These are phyloP conservation scores for Globisporangium ultimum DNA, from an alignment of 352 stramenopile species.

Conservation along the genomic window DNA sequence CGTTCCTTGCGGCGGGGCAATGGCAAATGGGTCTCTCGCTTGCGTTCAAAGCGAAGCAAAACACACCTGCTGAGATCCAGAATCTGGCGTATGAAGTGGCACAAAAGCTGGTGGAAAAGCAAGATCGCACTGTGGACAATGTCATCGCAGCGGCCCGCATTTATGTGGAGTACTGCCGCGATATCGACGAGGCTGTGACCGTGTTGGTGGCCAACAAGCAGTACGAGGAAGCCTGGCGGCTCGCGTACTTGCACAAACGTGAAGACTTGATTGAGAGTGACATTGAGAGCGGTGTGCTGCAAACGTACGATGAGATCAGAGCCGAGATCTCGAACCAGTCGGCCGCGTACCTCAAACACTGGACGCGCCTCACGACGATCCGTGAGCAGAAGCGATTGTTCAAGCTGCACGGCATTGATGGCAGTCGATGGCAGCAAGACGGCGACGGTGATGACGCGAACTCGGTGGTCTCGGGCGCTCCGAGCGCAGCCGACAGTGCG, in stretches of 20 bases:
- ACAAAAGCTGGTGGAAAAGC: slow-evolving; percentile 44
- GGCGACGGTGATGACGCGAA: slow-evolving; percentile 31
- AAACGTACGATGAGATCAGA: slow-evolving; percentile 33
- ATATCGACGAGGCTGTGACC: slow-evolving; percentile 70
- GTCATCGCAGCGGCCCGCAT: slow-evolving; percentile 43
- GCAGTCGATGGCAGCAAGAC: slow-evolving; percentile 42
- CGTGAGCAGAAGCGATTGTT: slow-evolving; percentile 78
- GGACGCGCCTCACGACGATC: slow-evolving; percentile 58
- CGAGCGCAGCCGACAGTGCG: slow-evolving; percentile 53
- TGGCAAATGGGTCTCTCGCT: slow-evolving; percentile 66
- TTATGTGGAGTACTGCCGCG: slow-evolving; percentile 71
- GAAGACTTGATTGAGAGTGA: slow-evolving; percentile 71
- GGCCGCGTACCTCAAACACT: slow-evolving; percentile 46
- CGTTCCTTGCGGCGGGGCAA: slow-evolving; percentile 49
- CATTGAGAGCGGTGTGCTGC: slow-evolving; percentile 53
- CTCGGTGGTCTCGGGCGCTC: slow-evolving; percentile 40
- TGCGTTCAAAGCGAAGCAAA: slow-evolving; percentile 27
- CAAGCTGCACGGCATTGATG: slow-evolving; percentile 74
- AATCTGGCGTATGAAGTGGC: slow-evolving; percentile 49
- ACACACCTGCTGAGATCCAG: slow-evolving; percentile 17
- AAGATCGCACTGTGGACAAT: slow-evolving; percentile 24
- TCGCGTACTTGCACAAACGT: slow-evolving; percentile 54
- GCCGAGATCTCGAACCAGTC: slow-evolving; percentile 49
- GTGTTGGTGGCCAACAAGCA: slow-evolving; percentile 56
- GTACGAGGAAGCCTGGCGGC: slow-evolving; percentile 54